phyloP scores from a whole-genome alignment of 2,329 filamentous ascomycete species.

The Epichloe gansuensis region DNA sequence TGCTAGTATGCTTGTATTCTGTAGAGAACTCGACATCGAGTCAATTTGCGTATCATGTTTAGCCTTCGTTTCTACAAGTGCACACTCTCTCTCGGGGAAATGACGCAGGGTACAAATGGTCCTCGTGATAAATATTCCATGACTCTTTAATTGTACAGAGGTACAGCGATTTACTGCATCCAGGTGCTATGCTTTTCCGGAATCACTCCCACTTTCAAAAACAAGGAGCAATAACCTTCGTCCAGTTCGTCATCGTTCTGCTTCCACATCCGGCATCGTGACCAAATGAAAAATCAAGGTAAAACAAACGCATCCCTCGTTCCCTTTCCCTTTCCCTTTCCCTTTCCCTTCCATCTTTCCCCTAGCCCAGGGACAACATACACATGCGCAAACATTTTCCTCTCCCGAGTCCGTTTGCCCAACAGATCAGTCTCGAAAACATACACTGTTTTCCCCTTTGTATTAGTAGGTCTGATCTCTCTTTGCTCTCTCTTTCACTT shows the following conservation, averaged over 20 bases:
- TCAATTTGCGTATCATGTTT: too few relatives aligned
- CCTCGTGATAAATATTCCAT: neutral
- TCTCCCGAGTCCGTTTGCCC: neutral
- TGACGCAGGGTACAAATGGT: neutral
- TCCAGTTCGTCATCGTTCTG: slow-evolving; percentile 2
- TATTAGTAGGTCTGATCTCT: neutral
- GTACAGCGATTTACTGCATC: slow-evolving; percentile 5
- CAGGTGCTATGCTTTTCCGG: slow-evolving; percentile 4
- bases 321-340: too few relatives aligned
- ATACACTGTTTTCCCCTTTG: neutral
- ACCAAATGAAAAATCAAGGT: neutral
- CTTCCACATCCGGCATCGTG: neutral
- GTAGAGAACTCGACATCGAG: too few relatives aligned
- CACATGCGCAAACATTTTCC: neutral
- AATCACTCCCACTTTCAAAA: neutral
- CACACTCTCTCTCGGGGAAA: too few relatives aligned
- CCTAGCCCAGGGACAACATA: neutral
- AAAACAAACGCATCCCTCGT: neutral
- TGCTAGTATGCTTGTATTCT: too few relatives aligned
- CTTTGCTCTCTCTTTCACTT: neutral
- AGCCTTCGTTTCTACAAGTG: too few relatives aligned
- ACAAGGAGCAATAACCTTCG: neutral
- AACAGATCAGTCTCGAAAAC: neutral
- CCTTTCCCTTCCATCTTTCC: neutral
- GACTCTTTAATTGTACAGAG: neutral